These are phyloP conservation scores for Penicillium brasilianum DNA, from an alignment of 2,329 filamentous ascomycete genomes.

Conservation along the genomic window DNA sequence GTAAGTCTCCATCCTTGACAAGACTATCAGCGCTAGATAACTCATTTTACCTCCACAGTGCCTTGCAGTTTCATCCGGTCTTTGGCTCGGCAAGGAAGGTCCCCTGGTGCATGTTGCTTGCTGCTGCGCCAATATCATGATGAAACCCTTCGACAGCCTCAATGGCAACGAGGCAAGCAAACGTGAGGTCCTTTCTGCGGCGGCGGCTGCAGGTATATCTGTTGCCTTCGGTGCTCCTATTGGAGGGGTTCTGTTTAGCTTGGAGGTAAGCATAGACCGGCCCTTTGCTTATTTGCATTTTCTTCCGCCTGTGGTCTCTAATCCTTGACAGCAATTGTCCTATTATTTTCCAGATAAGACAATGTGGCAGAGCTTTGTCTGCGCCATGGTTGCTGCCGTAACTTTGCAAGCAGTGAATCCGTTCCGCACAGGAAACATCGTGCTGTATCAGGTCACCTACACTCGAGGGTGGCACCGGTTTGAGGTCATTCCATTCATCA, in stretches of 20 bases:
- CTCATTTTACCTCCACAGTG: conserved; percentile 61
- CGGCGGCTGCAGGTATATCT: conserved; percentile 88
- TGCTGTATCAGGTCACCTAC: conserved; percentile 94
- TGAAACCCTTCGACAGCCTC: conserved; percentile 82
- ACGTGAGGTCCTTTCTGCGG: conserved; percentile 88
- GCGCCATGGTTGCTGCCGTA: conserved; percentile 97
- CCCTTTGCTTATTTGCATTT: neutral
- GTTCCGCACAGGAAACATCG: conserved; percentile 92
- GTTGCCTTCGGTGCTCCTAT: conserved; percentile 94
- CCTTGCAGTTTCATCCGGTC: conserved; percentile 86
- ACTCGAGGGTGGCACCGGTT: conserved; percentile 92
- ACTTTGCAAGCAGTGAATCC: conserved; percentile 91
- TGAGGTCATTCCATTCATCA: conserved; percentile 83
- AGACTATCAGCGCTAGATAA: neutral
- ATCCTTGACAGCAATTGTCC: conserved; percentile 72
- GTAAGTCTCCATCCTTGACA: conserved; percentile 54
- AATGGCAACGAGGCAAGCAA: conserved; percentile 91
- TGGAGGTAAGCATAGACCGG: conserved; percentile 69
- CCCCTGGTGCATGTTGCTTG: conserved; percentile 95
- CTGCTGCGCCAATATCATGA: conserved; percentile 92
- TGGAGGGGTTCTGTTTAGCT: conserved; percentile 89
- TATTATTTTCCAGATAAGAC: conserved; percentile 99
- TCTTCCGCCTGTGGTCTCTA: neutral
- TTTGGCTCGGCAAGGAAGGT: conserved; percentile 97
- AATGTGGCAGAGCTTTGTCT: conserved; percentile 99